Conservation (phyloP, 2,329 filamentous ascomycete species). For the Penicillium sp. region DNA sequence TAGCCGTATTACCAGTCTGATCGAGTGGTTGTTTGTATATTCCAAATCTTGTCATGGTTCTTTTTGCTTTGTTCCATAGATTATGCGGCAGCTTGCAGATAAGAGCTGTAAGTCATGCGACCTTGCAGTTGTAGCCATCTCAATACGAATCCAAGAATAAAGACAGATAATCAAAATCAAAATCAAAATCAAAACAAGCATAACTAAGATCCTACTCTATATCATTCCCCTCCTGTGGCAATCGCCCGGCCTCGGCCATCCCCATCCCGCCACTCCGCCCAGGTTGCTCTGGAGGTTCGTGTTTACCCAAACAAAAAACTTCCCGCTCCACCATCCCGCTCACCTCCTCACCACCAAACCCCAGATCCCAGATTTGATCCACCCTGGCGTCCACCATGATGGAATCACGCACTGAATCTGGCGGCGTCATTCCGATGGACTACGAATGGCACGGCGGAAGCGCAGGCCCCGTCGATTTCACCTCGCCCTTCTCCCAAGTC, state of each 20-base stretch:
- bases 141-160: not conserved
- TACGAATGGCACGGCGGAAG: slow-evolving; percentile 53
- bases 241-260: slow-evolving; percentile 7
- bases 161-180: not conserved
- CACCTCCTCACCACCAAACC: slow-evolving; percentile 14
- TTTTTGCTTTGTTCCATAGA: not conserved
- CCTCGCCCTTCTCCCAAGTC: slow-evolving; percentile 57
- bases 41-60: no score
- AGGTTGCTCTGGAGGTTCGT: slow-evolving; percentile 28
- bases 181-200: not conserved
- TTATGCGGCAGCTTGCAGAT: slow-evolving; percentile 1
- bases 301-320: slow-evolving; percentile 35
- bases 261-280: slow-evolving; percentile 18
- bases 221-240: not conserved
- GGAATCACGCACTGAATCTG: slow-evolving; percentile 41
- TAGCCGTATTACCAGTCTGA: not conserved
- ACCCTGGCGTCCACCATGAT: slow-evolving; percentile 33
- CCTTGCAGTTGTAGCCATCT: not conserved
- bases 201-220: not conserved
- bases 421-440: slow-evolving; percentile 57
- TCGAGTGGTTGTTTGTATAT: no score
- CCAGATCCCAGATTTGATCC: slow-evolving; percentile 12
- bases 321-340: slow-evolving; percentile 25
- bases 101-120: not conserved
- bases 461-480: slow-evolving; percentile 50